A percentile compares a stretch with the other conserved stretches of the same genome.
These are phyloP conservation scores for Penicillium silybi DNA, from an alignment of 495 filamentous ascomycete species.

Conservation along the genomic window DNA sequence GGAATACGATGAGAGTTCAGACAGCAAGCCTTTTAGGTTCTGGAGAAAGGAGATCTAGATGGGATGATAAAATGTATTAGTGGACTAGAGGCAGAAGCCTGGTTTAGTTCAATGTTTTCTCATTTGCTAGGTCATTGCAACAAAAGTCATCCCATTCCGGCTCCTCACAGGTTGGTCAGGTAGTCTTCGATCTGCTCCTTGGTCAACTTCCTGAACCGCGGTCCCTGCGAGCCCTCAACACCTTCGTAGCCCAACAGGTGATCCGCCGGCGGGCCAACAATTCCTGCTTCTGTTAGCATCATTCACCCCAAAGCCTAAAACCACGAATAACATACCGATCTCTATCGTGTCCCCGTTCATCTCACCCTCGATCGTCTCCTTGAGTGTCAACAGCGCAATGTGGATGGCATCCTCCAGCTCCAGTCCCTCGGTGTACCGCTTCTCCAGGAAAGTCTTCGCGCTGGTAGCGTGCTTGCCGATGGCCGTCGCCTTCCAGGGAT, in stretches of 20 bases:
- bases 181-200: slow-evolving; percentile 99
- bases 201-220: slow-evolving; percentile 91
- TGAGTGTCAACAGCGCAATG: slow-evolving; percentile 94
- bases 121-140: background rate
- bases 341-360: slow-evolving; percentile 99
- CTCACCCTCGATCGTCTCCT: slow-evolving; percentile 98
- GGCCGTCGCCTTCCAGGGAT: slow-evolving; percentile 98
- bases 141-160: background rate
- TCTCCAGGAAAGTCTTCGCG: slow-evolving; percentile 98
- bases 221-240: slow-evolving; percentile 82
- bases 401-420: slow-evolving; percentile 98
- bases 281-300: slow-evolving; percentile 52
- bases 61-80: background rate
- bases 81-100: background rate
- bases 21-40: background rate
- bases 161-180: slow-evolving; percentile 79
- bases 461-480: slow-evolving; percentile 98
- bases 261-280: slow-evolving; percentile 91
- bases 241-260: slow-evolving; percentile 90
- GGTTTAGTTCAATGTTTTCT: background rate
- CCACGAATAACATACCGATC: slow-evolving; percentile 64
- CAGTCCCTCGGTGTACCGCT: slow-evolving; percentile 93
- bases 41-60: background rate
- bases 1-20: too few species aligned
- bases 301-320: background rate